Conservation (phyloP, 495 filamentous ascomycete genomes). For the Filosporella fistucella region DNA sequence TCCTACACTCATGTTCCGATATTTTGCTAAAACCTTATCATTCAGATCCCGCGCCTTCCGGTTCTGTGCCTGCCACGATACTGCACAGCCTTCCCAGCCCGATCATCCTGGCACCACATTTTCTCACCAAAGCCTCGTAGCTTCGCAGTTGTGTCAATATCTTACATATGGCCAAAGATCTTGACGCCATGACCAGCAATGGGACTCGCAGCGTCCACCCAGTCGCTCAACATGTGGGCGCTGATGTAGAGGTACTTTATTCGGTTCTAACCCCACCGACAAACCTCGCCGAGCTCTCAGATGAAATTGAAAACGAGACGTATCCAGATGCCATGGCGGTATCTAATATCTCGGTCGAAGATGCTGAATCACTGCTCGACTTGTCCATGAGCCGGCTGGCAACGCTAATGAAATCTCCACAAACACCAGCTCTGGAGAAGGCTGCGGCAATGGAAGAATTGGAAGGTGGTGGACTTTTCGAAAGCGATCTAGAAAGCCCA, state of each 20-base stretch:
- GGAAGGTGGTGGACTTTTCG: conserved; percentile 51
- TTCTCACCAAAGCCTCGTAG: too few species aligned
- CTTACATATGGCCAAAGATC: too few species aligned
- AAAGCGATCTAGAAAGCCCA: conserved; percentile 24
- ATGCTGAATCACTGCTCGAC: conserved; percentile 63
- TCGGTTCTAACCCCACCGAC: too few species aligned
- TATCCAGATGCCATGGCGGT: conserved; percentile 11
- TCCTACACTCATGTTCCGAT: too few species aligned
- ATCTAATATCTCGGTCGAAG: conserved; percentile 32
- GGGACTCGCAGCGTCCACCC: too few species aligned
- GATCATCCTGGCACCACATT: too few species aligned
- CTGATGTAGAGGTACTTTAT: too few species aligned
- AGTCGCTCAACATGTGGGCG: too few species aligned
- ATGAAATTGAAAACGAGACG: conserved; percentile 10
- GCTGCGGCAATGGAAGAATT: conserved; percentile 57
- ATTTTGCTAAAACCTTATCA: not conserved
- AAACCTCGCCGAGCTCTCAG: not conserved
- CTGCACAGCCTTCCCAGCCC: conserved; percentile 1
- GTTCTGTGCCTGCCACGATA: too few species aligned
- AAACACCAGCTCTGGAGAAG: conserved; percentile 73
- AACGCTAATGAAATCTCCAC: conserved; percentile 63
- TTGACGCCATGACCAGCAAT: too few species aligned
- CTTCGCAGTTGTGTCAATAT: too few species aligned
- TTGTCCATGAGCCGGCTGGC: conserved; percentile 72
- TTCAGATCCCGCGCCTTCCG: not conserved